Percentiles rank a stretch among this genome's conserved stretches.
These are phyloP conservation scores for Aspergillus latus DNA, from an alignment of 2,329 filamentous ascomycete genomes.

Conservation along the genomic window DNA sequence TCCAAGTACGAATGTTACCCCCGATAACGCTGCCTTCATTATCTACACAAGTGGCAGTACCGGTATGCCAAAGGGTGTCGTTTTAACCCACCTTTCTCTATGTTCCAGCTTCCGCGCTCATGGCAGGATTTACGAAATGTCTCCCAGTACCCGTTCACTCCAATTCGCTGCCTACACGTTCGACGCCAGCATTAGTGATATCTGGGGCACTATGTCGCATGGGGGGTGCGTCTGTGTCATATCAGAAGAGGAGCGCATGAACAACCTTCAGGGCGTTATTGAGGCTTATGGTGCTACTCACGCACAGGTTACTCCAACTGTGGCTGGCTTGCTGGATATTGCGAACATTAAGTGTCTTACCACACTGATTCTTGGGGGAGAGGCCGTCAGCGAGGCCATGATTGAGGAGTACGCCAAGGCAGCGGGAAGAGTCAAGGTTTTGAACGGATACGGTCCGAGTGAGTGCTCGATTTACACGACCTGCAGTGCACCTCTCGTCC, in stretches of 20 bases:
- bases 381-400: slow-evolving; percentile 9
- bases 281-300: slow-evolving; percentile 1
- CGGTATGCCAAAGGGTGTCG: slow-evolving; percentile 10
- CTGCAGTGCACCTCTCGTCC: slow-evolving; percentile 3
- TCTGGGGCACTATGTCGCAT: slow-evolving; percentile 33
- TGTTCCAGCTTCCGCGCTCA: slow-evolving; percentile 10
- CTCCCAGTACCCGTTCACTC: slow-evolving; percentile 23
- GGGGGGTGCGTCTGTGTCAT: slow-evolving; percentile 51
- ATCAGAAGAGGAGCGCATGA: slow-evolving; percentile 43
- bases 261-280: slow-evolving; percentile 31
- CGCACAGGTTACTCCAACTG: slow-evolving; percentile 5
- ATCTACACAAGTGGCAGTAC: slow-evolving; percentile 13
- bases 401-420: slow-evolving; percentile 6
- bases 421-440: slow-evolving; percentile 2
- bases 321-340: not conserved
- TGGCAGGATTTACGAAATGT: slow-evolving; percentile 4
- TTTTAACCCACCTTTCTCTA: slow-evolving; percentile 5
- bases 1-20: not conserved
- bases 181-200: slow-evolving; percentile 43
- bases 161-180: slow-evolving; percentile 49
- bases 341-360: not conserved
- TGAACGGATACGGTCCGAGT: slow-evolving; percentile 7
- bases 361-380: slow-evolving; percentile 5
- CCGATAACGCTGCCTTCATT: slow-evolving; percentile 9
- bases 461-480: slow-evolving; percentile 11